These are phyloP conservation scores for Triticum timopheevii DNA, from an alignment of 176 grass and related monocot genomes.

Conservation along the genomic window DNA sequence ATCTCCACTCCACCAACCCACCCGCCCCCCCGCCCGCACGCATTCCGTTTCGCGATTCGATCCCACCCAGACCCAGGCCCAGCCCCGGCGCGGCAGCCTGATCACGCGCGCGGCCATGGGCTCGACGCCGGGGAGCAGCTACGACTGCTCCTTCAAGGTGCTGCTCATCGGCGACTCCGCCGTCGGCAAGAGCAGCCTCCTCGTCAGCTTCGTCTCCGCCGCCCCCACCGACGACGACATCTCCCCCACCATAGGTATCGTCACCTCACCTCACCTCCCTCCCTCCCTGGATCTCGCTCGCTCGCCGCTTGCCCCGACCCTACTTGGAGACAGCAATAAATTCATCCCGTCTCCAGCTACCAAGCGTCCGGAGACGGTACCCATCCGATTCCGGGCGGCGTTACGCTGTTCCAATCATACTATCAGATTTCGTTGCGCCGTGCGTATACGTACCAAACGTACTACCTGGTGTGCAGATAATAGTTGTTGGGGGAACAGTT, in stretches of 20 bases:
- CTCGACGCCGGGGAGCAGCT: constrained; percentile 40
- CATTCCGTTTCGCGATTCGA: too few species aligned
- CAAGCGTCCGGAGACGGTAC: too few species aligned
- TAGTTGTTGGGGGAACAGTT: neutral
- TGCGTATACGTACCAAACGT: neutral
- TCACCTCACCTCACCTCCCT: neutral
- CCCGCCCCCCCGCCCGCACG: neutral
- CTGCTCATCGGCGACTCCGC: constrained; percentile 93
- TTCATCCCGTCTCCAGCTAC: neutral
- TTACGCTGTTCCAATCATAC: neutral
- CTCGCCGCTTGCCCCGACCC: neutral
- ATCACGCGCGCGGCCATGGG: constrained; percentile 7
- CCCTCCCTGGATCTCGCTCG: constrained; percentile 27
- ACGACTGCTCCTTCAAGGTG: constrained; percentile 91
- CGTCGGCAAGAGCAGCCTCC: constrained; percentile 97
- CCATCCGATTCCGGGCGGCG: too few species aligned
- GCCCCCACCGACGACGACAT: constrained; percentile 51
- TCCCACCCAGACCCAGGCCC: too few species aligned
- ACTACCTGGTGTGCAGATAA: too few species aligned
- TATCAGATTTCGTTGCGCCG: neutral
- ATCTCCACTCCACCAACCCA: constrained; percentile 36
- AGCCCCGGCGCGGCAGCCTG: too few species aligned
- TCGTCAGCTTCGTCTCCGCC: constrained; percentile 84
- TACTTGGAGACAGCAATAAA: neutral
- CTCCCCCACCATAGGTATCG: constrained; percentile 73